Percentiles rank a stretch among this genome's conserved stretches.
phyloP scores from a whole-genome alignment of 2,329 filamentous ascomycete species.

The Epichloe gansuensis region DNA sequence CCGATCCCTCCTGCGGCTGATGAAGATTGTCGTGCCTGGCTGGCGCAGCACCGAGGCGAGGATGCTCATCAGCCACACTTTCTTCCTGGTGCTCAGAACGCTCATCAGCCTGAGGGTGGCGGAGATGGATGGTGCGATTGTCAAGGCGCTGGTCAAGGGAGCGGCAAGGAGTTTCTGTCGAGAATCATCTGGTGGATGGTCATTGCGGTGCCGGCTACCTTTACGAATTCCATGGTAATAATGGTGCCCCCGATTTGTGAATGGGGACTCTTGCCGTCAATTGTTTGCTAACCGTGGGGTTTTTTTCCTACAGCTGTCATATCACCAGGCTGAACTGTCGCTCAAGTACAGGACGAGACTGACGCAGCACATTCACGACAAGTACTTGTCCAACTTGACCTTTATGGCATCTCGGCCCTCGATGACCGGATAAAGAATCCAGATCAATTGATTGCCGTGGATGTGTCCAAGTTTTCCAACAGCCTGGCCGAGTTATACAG shows the following conservation, averaged over 20 bases:
- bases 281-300: background rate
- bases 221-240: constrained; percentile 91
- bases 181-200: constrained; percentile 97
- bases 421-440: constrained; percentile 98
- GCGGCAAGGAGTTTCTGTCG: constrained; percentile 77
- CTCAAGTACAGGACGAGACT: constrained; percentile 85
- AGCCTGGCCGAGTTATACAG: constrained; percentile 91
- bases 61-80: constrained; percentile 77
- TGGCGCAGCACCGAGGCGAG: constrained; percentile 82
- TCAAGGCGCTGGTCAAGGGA: constrained; percentile 84
- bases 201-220: constrained; percentile 88
- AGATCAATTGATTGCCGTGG: constrained; percentile 92
- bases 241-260: too few species aligned
- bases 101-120: constrained; percentile 92
- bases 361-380: constrained; percentile 89
- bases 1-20: constrained; percentile 60
- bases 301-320: constrained; percentile 56
- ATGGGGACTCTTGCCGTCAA: background rate
- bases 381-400: constrained; percentile 93
- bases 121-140: constrained; percentile 85
- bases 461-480: constrained; percentile 93
- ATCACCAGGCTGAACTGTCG: constrained; percentile 90
- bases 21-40: constrained; percentile 81
- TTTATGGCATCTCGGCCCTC: constrained; percentile 88
- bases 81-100: constrained; percentile 83